Percentiles rank a stretch among this genome's conserved stretches.
These are phyloP conservation scores for Naumovozyma dairenensis DNA, from an alignment of 805 yeast genomes.

Conservation along the genomic window DNA sequence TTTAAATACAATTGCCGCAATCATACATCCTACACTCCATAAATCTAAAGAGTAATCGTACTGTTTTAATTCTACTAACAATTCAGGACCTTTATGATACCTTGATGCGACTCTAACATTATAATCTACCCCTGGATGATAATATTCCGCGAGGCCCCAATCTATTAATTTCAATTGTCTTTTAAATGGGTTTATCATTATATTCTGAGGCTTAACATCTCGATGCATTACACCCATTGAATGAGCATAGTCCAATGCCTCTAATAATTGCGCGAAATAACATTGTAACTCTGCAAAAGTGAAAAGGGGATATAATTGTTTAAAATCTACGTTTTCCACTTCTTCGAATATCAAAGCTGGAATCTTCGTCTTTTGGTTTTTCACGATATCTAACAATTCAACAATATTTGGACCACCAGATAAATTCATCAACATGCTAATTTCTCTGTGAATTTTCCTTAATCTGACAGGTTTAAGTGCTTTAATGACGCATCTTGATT, in stretches of 20 bases:
- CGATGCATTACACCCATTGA: constrained; percentile 93
- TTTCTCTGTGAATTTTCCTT: constrained; percentile 86
- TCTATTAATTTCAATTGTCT: constrained; percentile 67
- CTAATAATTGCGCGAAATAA: constrained; percentile 74
- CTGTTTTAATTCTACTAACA: constrained; percentile 68
- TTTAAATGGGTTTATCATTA: constrained; percentile 75
- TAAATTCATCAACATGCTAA: constrained; percentile 76
- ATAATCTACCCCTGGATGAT: constrained; percentile 81
- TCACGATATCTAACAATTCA: constrained; percentile 68
- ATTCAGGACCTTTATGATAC: constrained; percentile 87
- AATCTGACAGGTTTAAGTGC: constrained; percentile 89
- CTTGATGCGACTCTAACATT: constrained; percentile 89
- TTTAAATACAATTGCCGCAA: constrained; percentile 79
- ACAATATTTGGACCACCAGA: constrained; percentile 78
- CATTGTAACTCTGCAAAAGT: constrained; percentile 64
- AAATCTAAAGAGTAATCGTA: constrained; percentile 84
- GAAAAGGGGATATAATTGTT: constrained; percentile 76
- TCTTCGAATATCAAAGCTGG: constrained; percentile 85
- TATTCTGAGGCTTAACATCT: constrained; percentile 89
- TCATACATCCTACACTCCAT: constrained; percentile 89
- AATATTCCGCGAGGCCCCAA: constrained; percentile 93
- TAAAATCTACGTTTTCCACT: constrained; percentile 75
- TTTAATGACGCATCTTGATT: constrained; percentile 70
- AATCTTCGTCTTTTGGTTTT: constrained; percentile 75
- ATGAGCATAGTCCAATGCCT: constrained; percentile 80